Base-by-base conservation (phyloP, 202 grass and related monocot species). In the Carex sylvatica region DNA sequence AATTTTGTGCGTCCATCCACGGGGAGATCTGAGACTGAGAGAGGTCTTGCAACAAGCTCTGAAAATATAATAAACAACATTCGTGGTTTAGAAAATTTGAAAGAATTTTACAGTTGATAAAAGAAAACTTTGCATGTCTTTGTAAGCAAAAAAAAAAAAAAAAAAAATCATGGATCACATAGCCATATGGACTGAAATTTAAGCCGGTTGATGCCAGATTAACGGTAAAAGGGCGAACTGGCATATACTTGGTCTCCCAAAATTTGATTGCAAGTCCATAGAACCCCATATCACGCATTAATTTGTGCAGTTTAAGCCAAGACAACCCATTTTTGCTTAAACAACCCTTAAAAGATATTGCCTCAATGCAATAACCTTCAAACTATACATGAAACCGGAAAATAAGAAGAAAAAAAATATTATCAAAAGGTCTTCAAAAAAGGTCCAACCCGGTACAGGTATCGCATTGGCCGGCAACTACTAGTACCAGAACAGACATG, bases 281-380 rank as follows among this genome's bases (percentile, higher is more conserved):
- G 6, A 53, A 77, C 1, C 74, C 12, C 22, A 49, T 13, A 72
- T 36, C 53, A 59, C 18, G 19, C 24, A 71, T 9, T 16, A 36
- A 56, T 56, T 77, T 59, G 28, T 58, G 16, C 52, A 78, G 47
- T 75, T 26, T 78, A 36, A 78, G 53, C 28, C 9, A 59, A 77
- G 16, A 77, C 36, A 76, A 35, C 15, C 49, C 3, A 11, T 18
- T 53, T 76, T 35, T 76, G 24, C 51, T 26, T 26, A n/a, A 61
- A 24, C 20, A 23, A 61, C n/a, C 49, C 23, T 76, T 2, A 58
- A 0, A 60, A 60, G 16, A n/a, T 20, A 38, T 78, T 5, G 18
- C 26, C 53, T 38, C 28, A 60, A 36, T 36, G 8, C 16, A 78
- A 59, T 12, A n/a, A 54, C 22, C 24, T 31, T 59, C 53, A 56